Evolutionary conservation across 352 stramenopile genomes (phyloP).

Genomic region (Pythium dissimile): DNA sequence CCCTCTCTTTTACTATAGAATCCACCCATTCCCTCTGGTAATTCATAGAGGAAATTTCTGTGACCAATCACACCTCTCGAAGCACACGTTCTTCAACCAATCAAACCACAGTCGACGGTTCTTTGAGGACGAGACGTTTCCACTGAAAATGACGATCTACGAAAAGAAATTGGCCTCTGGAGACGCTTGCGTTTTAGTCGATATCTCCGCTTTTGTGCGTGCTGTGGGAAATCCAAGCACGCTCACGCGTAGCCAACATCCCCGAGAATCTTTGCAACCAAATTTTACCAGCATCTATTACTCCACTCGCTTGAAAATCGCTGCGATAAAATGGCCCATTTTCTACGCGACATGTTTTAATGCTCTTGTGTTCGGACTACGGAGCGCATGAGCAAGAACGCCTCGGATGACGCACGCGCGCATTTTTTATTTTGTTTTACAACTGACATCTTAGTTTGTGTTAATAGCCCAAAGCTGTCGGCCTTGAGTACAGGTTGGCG

Average conservation of each 20-base stretch:
- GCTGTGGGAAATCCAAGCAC: neutral
- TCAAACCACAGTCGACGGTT: conserved; percentile 1
- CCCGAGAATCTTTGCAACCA: neutral
- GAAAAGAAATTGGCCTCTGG: conserved; percentile 8
- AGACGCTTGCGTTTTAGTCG: neutral
- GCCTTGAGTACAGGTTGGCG: too few relatives aligned
- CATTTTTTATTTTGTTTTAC: too few relatives aligned
- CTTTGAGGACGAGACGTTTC: neutral
- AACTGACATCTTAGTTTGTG: too few relatives aligned
- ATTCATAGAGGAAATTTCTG: neutral
- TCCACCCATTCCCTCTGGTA: neutral
- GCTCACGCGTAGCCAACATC: neutral
- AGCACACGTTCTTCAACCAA: conserved; percentile 1
- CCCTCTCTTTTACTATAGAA: neutral
- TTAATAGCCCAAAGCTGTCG: neutral
- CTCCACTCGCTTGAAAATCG: neutral
- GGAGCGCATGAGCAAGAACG: too few relatives aligned
- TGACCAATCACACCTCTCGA: neutral
- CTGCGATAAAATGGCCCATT: conserved; percentile 10
- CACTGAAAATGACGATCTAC: neutral
- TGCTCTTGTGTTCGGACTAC: too few relatives aligned
- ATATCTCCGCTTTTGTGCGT: neutral
- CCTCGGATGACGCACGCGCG: too few relatives aligned
- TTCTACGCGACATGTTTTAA: conserved; percentile 4
- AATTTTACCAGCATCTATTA: conserved; percentile 6